Evolutionary conservation across 2,329 filamentous ascomycete species (phyloP).

Genomic region (Venturia oleaginea): DNA sequence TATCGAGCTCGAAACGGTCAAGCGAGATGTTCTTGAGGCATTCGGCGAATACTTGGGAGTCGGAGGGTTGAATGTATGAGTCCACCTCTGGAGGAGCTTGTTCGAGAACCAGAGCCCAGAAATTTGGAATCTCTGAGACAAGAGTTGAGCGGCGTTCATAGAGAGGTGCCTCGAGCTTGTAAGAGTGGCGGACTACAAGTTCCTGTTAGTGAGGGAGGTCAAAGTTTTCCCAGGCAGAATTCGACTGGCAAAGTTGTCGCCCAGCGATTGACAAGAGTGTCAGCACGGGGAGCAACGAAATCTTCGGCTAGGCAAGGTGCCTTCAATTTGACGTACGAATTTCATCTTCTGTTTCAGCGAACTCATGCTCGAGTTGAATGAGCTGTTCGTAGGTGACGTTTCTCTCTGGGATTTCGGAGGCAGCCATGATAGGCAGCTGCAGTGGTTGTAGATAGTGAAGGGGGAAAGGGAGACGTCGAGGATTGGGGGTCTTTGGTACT

Average conservation of each 20-base stretch:
- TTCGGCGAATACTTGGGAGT: slow-evolving; percentile 63
- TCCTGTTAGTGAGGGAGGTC: neutral
- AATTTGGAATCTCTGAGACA: slow-evolving; percentile 67
- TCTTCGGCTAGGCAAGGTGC: neutral
- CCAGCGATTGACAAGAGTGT: neutral
- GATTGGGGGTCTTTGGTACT: neutral
- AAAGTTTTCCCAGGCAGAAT: neutral
- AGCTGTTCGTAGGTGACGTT: slow-evolving; percentile 65
- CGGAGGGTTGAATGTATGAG: slow-evolving; percentile 74
- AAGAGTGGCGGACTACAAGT: slow-evolving; percentile 60
- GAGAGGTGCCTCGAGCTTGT: slow-evolving; percentile 57
- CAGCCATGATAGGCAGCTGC: slow-evolving; percentile 7
- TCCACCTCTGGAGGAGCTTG: slow-evolving; percentile 79
- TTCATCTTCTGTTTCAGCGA: slow-evolving; percentile 73
- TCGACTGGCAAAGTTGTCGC: neutral
- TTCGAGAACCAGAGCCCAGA: slow-evolving; percentile 93
- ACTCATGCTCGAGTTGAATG: slow-evolving; percentile 69
- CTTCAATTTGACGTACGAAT: slow-evolving; percentile 52
- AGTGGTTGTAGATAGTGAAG: neutral
- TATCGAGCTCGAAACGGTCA: slow-evolving; percentile 67
- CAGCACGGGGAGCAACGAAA: neutral
- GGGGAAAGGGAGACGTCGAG: neutral
- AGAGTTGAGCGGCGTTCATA: slow-evolving; percentile 68
- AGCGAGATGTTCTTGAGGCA: slow-evolving; percentile 62
- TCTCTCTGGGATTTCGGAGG: slow-evolving; percentile 16